Conservation (phyloP, 2,329 filamentous ascomycete species). For the Fusarium abutilonis region DNA sequence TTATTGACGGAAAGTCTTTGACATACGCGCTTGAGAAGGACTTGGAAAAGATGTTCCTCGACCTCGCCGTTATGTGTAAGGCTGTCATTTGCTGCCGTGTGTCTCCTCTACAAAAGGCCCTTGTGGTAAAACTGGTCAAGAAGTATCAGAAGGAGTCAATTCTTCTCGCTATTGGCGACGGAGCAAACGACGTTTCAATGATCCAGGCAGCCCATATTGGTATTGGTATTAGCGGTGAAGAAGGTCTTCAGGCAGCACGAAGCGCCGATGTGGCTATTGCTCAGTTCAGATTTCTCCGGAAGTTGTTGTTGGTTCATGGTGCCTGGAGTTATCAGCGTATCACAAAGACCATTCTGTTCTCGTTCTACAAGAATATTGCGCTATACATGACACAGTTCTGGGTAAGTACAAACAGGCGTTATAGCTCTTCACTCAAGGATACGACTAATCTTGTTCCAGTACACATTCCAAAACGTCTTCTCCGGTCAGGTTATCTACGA, state of each 20-base stretch:
- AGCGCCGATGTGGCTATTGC: conserved; percentile 96
- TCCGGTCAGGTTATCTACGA: conserved; percentile 98
- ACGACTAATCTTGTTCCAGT: conserved; percentile 62
- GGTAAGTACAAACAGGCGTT: conserved; percentile 64
- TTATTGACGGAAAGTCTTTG: conserved; percentile 96
- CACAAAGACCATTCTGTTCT: conserved; percentile 96
- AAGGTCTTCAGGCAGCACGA: conserved; percentile 94
- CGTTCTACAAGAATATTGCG: conserved; percentile 99
- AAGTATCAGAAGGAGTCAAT: conserved; percentile 88
- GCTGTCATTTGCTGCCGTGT: conserved; percentile 99
- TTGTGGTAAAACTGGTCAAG: conserved; percentile 98
- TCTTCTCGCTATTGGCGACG: conserved; percentile 94
- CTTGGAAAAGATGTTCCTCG: conserved; percentile 90
- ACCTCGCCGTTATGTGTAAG: conserved; percentile 94
- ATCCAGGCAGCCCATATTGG: conserved; percentile 98
- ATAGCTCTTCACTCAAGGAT: no score
- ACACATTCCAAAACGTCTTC: conserved; percentile 97
- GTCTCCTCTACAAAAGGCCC: conserved; percentile 93
- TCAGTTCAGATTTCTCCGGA: conserved; percentile 94
- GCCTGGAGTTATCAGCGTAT: conserved; percentile 98
- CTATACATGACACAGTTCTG: conserved; percentile 99
- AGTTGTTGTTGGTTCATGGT: conserved; percentile 92
- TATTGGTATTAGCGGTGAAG: conserved; percentile 94
- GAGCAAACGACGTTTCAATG: conserved; percentile 99
- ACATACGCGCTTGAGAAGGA: conserved; percentile 94